Conservation (phyloP, 257 asterid species). For the Primulina tabacum region DNA sequence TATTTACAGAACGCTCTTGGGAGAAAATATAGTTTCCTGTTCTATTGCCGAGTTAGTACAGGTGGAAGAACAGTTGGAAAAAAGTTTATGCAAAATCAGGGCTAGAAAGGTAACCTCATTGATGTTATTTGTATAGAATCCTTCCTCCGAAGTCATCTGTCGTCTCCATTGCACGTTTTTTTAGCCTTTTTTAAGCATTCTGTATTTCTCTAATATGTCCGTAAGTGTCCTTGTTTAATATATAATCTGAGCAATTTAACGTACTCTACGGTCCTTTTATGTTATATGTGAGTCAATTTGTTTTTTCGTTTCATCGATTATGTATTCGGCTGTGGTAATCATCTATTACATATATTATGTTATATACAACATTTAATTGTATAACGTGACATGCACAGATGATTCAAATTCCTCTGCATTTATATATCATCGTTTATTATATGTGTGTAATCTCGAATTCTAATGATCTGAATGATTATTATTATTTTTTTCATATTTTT, state of each 20-base stretch:
- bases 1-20: constrained; percentile 43
- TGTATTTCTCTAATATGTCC: background rate
- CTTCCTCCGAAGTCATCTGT: no score
- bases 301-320: no score
- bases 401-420: background rate
- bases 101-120: constrained; percentile 42
- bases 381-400: background rate
- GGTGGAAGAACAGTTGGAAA: constrained; percentile 43
- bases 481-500: background rate
- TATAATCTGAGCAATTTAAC: no score
- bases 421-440: background rate
- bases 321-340: no score
- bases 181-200: background rate
- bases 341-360: no score
- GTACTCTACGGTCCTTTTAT: no score
- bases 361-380: background rate
- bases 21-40: constrained; percentile 42
- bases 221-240: no score
- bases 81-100: constrained; percentile 44
- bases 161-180: no score
- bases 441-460: background rate
- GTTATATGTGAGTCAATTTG: no score
- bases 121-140: no score
- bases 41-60: constrained; percentile 41
- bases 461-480: background rate